Evolutionary conservation across 192 early-diverging fungal genomes (phyloP), one percentile per base, ranked within the genome.

Genomic region (Chytriomyces sp.): DNA sequence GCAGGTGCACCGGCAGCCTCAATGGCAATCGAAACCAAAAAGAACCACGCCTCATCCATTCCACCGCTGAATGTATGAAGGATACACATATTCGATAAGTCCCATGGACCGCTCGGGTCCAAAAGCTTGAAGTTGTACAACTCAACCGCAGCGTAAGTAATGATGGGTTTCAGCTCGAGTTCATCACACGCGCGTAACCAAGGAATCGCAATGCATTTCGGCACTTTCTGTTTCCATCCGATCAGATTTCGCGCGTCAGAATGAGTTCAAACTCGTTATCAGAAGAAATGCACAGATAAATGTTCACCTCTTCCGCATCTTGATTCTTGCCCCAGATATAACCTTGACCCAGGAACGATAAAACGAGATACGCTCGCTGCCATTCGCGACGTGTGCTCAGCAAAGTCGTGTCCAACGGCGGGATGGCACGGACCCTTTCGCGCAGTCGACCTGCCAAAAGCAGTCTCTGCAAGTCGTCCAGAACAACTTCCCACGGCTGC

Each of bases 41-140:
- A 97, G 79, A 99, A 99, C 97, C 97, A 99, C 1, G 80, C 90
- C 88, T 99, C 96, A 81, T 99, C 97, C 64, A 91, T 86, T 44
- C 89, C 89, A 13, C 96, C 94, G 5, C 93, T 91, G 71, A 95
- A 96, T 8, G 93, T 96, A 63, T 92, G 86, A 71, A 95, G 78
- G 0, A 93, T 91, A 11, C 92, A 84, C 16, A 99, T 77, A 84
- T 99, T 99, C 77, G 87, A 89, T 64, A 94, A 73, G 77, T 93
- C 89, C 80, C 91, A 87, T 6, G 90, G 89, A 9, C 91, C 94
- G 28, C 92, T 80, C 26, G 90, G 87, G 81, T 94, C 94, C n/a
- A 98, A 80, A n/a, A 94, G 80, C 65, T 88, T 84, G 85, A 92
- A 98, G 87, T 98, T 98, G 93, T 94, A 98, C 76, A 95, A 84